phyloP scores from a whole-genome alignment of 257 asterid genomes.

The Salvia rosmarinus region DNA sequence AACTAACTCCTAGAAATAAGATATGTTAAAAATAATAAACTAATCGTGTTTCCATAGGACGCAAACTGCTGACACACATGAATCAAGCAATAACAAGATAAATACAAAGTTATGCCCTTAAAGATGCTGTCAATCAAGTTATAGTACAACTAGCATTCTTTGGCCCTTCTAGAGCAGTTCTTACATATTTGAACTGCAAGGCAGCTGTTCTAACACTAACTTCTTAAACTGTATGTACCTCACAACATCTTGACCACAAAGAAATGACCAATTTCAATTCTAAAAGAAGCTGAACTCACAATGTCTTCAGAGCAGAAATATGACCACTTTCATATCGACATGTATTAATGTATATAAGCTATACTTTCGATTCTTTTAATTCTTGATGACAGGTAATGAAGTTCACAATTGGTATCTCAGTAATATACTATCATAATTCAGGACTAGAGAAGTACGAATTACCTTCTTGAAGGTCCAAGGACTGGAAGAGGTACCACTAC shows the following conservation, averaged over 20 bases:
- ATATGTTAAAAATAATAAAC: background rate
- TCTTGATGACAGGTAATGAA: background rate
- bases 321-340: background rate
- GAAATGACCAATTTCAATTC: background rate
- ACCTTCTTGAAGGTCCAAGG: conserved; percentile 79
- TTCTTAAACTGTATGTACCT: background rate
- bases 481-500: conserved; percentile 69
- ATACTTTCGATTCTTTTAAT: background rate
- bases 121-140: background rate
- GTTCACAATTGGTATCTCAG: background rate
- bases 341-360: background rate
- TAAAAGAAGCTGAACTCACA: background rate
- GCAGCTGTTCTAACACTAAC: background rate
- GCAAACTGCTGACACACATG: background rate
- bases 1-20: background rate
- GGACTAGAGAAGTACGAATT: background rate
- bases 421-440: background rate
- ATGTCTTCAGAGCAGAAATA: background rate
- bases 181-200: background rate
- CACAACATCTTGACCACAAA: background rate
- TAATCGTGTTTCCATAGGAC: background rate
- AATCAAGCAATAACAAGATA: background rate
- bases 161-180: background rate
- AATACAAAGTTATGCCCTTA: background rate
- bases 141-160: background rate